phyloP scores from a whole-genome alignment of 169 alveolate genomes.

The Plasmodium coatneyi region DNA sequence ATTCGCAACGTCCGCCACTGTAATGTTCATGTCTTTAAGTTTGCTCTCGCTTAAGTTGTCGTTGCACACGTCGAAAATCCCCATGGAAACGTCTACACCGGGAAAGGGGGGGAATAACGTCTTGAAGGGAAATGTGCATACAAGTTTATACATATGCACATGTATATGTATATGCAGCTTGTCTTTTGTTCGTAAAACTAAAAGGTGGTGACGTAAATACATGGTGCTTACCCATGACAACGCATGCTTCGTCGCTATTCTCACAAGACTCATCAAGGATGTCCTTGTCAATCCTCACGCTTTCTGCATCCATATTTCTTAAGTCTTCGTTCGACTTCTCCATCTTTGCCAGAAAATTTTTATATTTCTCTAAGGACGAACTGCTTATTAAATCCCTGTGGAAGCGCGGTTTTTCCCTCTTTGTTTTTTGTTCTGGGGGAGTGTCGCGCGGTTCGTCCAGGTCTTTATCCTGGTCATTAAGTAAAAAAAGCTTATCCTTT shows the following conservation, averaged over 20 bases:
- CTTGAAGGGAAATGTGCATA: not conserved
- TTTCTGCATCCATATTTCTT: slow-evolving; percentile 49
- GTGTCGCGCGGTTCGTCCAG: not conserved
- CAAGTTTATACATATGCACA: not conserved
- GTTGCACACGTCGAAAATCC: slow-evolving; percentile 65
- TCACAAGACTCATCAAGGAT: slow-evolving; percentile 32
- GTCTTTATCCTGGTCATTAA: slow-evolving; percentile 16
- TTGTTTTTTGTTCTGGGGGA: slow-evolving; percentile 7
- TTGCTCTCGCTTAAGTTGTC: slow-evolving; percentile 44
- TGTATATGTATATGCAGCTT: not conserved
- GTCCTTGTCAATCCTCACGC: slow-evolving; percentile 49
- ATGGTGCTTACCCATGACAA: slow-evolving; percentile 57
- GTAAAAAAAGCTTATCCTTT: slow-evolving; percentile 23
- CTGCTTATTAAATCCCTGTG: slow-evolving; percentile 39
- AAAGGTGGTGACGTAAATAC: not conserved
- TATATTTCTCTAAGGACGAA: slow-evolving; percentile 34
- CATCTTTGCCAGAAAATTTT: slow-evolving; percentile 26
- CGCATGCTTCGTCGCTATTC: slow-evolving; percentile 24
- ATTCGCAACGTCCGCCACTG: slow-evolving; percentile 45
- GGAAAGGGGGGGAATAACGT: not conserved
- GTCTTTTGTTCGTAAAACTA: not conserved
- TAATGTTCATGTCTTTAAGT: slow-evolving; percentile 60
- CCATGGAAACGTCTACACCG: slow-evolving; percentile 66
- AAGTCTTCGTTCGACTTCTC: slow-evolving; percentile 68
- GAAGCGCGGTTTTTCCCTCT: slow-evolving; percentile 34